A percentile compares a stretch with the other conserved stretches of the same genome.
Conservation (phyloP, 164 flowering plant species). For the Chimonanthus praecox region DNA sequence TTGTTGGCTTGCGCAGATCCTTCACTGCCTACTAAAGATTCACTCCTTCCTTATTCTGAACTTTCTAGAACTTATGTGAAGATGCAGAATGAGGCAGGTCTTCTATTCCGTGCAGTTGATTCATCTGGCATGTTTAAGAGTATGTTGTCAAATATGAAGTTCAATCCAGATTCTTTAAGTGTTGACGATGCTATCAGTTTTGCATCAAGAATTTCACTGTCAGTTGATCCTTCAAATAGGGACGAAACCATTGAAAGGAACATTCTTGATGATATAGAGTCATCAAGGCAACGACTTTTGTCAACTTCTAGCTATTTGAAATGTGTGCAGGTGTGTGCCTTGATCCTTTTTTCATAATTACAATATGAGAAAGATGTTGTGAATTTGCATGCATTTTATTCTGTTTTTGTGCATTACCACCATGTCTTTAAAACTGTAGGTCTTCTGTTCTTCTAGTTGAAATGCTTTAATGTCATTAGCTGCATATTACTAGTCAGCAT, state of each 20-base stretch:
- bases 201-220: conserved; percentile 53
- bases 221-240: conserved; percentile 24
- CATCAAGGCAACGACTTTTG: conserved; percentile 67
- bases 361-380: not conserved
- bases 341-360: not conserved
- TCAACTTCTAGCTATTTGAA: conserved; percentile 86
- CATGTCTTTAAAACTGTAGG: not conserved
- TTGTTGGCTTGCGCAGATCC: conserved; percentile 79
- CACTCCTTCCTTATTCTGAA: conserved; percentile 79
- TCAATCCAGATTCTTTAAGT: conserved; percentile 54
- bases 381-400: not conserved
- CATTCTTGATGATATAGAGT: conserved; percentile 61
- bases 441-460: not conserved
- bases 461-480: not conserved
- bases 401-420: not conserved
- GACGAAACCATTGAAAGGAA: conserved; percentile 32
- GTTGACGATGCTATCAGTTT: conserved; percentile 78
- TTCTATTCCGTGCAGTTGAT: conserved; percentile 44
- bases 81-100: conserved; percentile 85
- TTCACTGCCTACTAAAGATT: conserved; percentile 78
- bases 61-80: conserved; percentile 91
- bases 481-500: not conserved
- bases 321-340: conserved; percentile 72
- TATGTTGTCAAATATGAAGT: conserved; percentile 25
- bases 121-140: conserved; percentile 38